phyloP scores from a whole-genome alignment of 2,329 filamentous ascomycete species.

The Daldinia sp. region DNA sequence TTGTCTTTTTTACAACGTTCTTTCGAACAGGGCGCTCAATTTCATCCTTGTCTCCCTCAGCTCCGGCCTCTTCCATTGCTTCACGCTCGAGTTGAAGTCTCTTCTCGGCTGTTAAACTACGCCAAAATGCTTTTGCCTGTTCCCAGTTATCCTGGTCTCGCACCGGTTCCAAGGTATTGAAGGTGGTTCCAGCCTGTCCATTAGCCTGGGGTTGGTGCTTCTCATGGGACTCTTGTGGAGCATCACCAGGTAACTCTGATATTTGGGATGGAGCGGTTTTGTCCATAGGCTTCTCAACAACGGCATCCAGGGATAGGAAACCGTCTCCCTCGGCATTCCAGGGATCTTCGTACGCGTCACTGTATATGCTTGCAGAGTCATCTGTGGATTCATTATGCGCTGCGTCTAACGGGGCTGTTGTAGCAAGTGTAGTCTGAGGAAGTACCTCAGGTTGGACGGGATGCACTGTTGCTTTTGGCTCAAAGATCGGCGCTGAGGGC shows the following conservation, averaged over 20 bases:
- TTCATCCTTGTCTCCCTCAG: slow-evolving; percentile 56
- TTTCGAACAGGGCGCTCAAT: slow-evolving; percentile 40
- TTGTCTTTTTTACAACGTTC: slow-evolving; percentile 51
- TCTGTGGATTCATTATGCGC: slow-evolving; percentile 50
- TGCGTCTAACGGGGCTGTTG: slow-evolving; percentile 41
- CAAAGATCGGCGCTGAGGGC: slow-evolving; percentile 34
- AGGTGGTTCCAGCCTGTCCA: slow-evolving; percentile 4
- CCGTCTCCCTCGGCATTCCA: slow-evolving; percentile 71
- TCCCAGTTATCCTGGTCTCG: slow-evolving; percentile 66
- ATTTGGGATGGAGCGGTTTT: slow-evolving; percentile 54
- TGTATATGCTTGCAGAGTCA: slow-evolving; percentile 66
- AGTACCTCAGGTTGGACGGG: slow-evolving; percentile 26
- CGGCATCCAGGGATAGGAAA: slow-evolving; percentile 76
- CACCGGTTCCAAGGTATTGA: background rate
- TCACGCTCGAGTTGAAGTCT: slow-evolving; percentile 69
- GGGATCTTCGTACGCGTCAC: slow-evolving; percentile 79
- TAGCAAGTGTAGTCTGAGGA: slow-evolving; percentile 46
- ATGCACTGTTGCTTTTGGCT: slow-evolving; percentile 38
- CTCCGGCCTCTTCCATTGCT: slow-evolving; percentile 61
- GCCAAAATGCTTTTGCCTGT: slow-evolving; percentile 74
- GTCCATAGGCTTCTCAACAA: slow-evolving; percentile 67
- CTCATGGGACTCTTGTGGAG: background rate
- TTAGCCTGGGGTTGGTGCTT: slow-evolving; percentile 33
- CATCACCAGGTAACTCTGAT: slow-evolving; percentile 16
- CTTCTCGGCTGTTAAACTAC: slow-evolving; percentile 68